These are phyloP conservation scores for Mangifera indica DNA, from an alignment of 345 rosid genomes.

Conservation along the genomic window DNA sequence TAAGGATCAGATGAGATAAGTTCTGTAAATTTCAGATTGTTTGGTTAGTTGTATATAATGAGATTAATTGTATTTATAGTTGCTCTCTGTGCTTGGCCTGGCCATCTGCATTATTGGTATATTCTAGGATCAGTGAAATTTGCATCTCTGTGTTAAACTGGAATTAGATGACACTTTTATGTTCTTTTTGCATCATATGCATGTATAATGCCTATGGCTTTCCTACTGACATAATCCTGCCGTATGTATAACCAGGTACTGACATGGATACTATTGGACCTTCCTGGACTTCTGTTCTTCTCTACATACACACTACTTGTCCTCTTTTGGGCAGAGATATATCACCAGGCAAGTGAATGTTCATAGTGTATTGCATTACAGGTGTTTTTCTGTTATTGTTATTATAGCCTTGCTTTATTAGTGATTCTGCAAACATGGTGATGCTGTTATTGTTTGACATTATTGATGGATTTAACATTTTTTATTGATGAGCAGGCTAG, in stretches of 20 bases:
- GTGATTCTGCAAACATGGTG: background rate
- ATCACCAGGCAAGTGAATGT: constrained; percentile 76
- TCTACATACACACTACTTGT: constrained; percentile 90
- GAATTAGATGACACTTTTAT: constrained; percentile 1
- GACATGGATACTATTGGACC: constrained; percentile 62
- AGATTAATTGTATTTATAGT: background rate
- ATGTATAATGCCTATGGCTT: constrained; percentile 1
- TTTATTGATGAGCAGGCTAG: constrained; percentile 66
- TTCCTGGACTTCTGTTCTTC: constrained; percentile 89
- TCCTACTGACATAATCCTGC: constrained; percentile 16
- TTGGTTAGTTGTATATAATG: background rate
- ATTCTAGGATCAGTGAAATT: background rate
- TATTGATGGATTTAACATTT: constrained; percentile 20
- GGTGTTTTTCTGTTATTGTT: background rate
- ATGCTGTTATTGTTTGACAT: background rate
- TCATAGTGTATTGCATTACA: background rate
- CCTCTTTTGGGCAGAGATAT: constrained; percentile 99
- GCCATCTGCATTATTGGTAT: background rate
- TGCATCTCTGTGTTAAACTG: background rate
- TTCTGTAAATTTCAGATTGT: background rate
- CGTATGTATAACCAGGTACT: constrained; percentile 56
- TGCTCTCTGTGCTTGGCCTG: background rate
- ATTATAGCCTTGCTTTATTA: background rate
- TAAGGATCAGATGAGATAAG: background rate
- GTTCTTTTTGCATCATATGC: background rate